These are phyloP conservation scores for Penicillium taxi DNA, from an alignment of 495 filamentous ascomycete species.

Conservation along the genomic window DNA sequence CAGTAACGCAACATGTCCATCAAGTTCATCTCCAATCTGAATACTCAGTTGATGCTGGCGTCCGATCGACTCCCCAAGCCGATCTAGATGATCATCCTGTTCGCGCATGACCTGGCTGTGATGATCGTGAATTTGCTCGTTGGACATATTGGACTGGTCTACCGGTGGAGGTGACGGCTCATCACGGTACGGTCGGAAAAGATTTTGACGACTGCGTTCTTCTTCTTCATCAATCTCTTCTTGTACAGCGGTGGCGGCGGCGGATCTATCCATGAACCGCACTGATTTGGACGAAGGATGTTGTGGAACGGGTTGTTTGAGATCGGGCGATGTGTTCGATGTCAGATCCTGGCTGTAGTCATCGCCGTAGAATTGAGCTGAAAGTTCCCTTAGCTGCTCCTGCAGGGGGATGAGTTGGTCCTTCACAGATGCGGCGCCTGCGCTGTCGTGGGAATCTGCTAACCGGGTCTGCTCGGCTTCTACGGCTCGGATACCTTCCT, in stretches of 20 bases:
- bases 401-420: slow-evolving; percentile 57
- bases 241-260: slow-evolving; percentile 34
- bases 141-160: slow-evolving; percentile 62
- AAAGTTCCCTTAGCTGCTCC: slow-evolving; percentile 50
- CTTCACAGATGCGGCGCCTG: slow-evolving; percentile 52
- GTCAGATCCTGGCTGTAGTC: slow-evolving; percentile 51
- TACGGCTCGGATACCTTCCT: slow-evolving; percentile 70
- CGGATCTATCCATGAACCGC: slow-evolving; percentile 71
- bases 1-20: slow-evolving; percentile 77
- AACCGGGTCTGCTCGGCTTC: slow-evolving; percentile 58
- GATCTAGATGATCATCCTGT: slow-evolving; percentile 90
- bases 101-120: slow-evolving; percentile 71
- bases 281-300: slow-evolving; percentile 64
- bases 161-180: slow-evolving; percentile 50
- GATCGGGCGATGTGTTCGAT: slow-evolving; percentile 41
- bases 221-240: slow-evolving; percentile 37
- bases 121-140: slow-evolving; percentile 81
- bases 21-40: slow-evolving; percentile 93
- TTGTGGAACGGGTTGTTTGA: slow-evolving; percentile 42
- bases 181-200: slow-evolving; percentile 61
- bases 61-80: slow-evolving; percentile 75
- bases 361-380: slow-evolving; percentile 54
- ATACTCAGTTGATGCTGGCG: slow-evolving; percentile 89
- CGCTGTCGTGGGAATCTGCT: slow-evolving; percentile 50
- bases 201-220: slow-evolving; percentile 45